Percentiles rank a stretch among this genome's conserved stretches.
Evolutionary conservation across 148 eudicot genomes (phyloP).

Genomic region (Tetragonia tetragonoides): DNA sequence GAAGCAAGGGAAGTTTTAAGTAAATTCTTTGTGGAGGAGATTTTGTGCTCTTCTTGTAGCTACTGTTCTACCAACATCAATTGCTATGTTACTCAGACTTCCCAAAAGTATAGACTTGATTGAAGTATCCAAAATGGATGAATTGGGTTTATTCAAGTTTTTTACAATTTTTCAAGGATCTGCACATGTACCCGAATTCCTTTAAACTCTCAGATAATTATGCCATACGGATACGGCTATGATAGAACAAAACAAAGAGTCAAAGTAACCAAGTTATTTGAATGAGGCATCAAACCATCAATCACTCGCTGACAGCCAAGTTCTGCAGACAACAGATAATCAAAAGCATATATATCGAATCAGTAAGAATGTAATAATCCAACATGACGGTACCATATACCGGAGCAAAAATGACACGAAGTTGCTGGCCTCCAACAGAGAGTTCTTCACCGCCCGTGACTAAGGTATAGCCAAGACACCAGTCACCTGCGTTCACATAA

Average conservation of each 20-base stretch:
- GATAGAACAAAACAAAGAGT: too few relatives aligned
- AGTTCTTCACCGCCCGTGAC: slow-evolving; percentile 71
- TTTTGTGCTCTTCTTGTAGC: too few relatives aligned
- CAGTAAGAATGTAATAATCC: not conserved
- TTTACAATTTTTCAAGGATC: not conserved
- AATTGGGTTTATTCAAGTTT: not conserved
- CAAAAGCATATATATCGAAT: not conserved
- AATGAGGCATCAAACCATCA: too few relatives aligned
- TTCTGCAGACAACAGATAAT: not conserved
- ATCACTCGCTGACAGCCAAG: too few relatives aligned
- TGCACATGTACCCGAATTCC: not conserved
- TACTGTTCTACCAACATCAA: not conserved
- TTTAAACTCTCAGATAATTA: not conserved
- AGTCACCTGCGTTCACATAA: slow-evolving; percentile 51
- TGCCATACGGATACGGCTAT: too few relatives aligned
- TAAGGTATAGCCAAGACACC: slow-evolving; percentile 62
- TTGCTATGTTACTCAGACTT: not conserved
- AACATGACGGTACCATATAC: slow-evolving; percentile 32
- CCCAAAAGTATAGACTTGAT: not conserved
- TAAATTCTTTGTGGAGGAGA: too few relatives aligned
- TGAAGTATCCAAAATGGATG: not conserved
- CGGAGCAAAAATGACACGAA: slow-evolving; percentile 72
- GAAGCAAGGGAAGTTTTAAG: too few relatives aligned
- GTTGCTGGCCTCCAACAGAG: slow-evolving; percentile 62
- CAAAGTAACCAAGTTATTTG: too few relatives aligned